A percentile compares a stretch with the other conserved stretches of the same genome.
These are phyloP conservation scores for Talaromyces sp. DNA, from an alignment of 2,329 filamentous ascomycete genomes.

Conservation along the genomic window DNA sequence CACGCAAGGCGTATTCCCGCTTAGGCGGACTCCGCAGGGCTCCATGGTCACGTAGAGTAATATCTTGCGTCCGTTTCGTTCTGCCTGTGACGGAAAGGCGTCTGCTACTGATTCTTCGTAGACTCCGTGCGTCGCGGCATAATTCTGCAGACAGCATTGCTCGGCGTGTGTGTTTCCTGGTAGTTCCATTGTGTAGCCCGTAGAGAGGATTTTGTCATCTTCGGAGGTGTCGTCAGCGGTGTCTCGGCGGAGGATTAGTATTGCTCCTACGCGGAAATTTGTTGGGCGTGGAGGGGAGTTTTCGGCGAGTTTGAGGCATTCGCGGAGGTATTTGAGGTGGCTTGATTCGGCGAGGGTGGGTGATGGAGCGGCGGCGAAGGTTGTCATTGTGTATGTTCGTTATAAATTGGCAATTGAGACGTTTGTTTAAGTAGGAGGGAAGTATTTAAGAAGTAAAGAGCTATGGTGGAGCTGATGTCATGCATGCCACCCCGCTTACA, in stretches of 20 bases:
- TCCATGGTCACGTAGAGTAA: constrained; percentile 89
- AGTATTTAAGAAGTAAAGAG: neutral
- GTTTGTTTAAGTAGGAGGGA: neutral
- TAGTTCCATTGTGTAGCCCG: constrained; percentile 88
- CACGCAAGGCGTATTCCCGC: constrained; percentile 58
- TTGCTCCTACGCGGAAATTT: constrained; percentile 92
- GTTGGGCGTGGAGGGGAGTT: constrained; percentile 81
- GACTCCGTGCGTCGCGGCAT: constrained; percentile 36
- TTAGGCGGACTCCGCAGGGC: constrained; percentile 48
- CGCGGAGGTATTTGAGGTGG: constrained; percentile 59
- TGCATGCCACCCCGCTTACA: constrained; percentile 8
- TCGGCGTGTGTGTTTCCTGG: constrained; percentile 95
- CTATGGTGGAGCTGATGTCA: constrained; percentile 7
- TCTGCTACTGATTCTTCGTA: constrained; percentile 36
- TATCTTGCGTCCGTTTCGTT: constrained; percentile 35
- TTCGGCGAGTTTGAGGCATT: constrained; percentile 72
- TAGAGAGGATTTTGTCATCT: constrained; percentile 62
- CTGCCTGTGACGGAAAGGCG: constrained; percentile 40
- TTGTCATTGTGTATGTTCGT: constrained; percentile 16
- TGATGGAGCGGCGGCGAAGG: constrained; percentile 17
- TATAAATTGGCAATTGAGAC: neutral
- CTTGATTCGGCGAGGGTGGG: constrained; percentile 26
- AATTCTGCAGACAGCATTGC: constrained; percentile 82
- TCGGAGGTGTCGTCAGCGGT: constrained; percentile 24
- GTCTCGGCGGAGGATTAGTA: constrained; percentile 59